Evolutionary conservation across 306 rosid genomes (phyloP), one percentile per base, ranked within the genome.

Genomic region (Quercus mongolica): DNA sequence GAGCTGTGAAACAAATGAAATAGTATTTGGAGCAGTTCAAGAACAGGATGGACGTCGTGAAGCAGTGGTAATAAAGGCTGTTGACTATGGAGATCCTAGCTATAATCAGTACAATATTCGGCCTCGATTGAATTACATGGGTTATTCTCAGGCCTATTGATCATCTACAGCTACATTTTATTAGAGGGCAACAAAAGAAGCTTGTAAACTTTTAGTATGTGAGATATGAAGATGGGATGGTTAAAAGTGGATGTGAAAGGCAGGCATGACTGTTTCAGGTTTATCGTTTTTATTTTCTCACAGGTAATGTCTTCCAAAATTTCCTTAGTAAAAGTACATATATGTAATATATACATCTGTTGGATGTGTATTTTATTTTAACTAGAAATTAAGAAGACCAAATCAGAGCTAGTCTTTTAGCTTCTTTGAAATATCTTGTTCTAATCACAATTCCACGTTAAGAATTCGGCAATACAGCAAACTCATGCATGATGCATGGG

Each of bases 21-120:
- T 96, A 33, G 96, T 96, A 81, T 96, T 96, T 41, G 99, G 99
- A 35, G 98, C 98, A 13, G 97, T 93, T 75, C 99, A 91, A 85
- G 98, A 92, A 78, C 97, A 96, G 69, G 92, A 88, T 63, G 96
- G 96, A 69, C 87, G 94, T 6, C 90, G 94, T 3, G 99, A 92
- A 83, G 89, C 98, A 8, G 88, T 96, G 89, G 97, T 96, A 54
- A 90, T 93, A 52, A 93, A 96, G 86, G 96, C 99, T 25, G 97
- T 96, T 0, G 99, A 96, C 74, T 91, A 90, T 73, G 92, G 90
- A 3, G 94, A 93, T 81, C 88, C 99, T 12, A 81, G 86, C 6
- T 89, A 78, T 56, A 91, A 84, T 83, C 90, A 86, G 71, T 94
- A 91, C 62, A 93, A 89, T 78, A 84, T 93, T 17, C 92, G 97